These are phyloP conservation scores for Vigna unguiculata DNA, from an alignment of 306 rosid species.

Conservation along the genomic window DNA sequence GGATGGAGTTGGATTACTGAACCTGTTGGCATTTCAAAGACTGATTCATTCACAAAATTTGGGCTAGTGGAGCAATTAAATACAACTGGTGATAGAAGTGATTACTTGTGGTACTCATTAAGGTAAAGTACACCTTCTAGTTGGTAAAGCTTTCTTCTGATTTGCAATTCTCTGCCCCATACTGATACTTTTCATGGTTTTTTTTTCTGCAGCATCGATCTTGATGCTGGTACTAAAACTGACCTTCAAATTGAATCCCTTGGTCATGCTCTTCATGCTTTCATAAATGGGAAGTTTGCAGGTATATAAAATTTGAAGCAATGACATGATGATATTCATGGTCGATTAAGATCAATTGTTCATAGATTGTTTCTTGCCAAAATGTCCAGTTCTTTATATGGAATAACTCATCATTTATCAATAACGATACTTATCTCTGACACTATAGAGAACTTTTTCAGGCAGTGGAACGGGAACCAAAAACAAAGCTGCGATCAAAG, in stretches of 20 bases:
- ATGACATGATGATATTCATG: neutral
- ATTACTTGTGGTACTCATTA: slow-evolving; percentile 89
- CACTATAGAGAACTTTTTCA: slow-evolving; percentile 43
- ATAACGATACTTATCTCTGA: neutral
- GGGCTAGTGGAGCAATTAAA: slow-evolving; percentile 90
- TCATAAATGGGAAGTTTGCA: slow-evolving; percentile 75
- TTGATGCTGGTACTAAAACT: slow-evolving; percentile 58
- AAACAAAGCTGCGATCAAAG: too few species aligned
- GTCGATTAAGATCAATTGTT: neutral
- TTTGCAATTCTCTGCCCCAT: neutral
- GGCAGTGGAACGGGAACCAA: slow-evolving; percentile 73
- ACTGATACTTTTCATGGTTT: slow-evolving; percentile 25
- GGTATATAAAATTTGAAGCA: slow-evolving; percentile 49
- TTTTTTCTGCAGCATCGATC: slow-evolving; percentile 60
- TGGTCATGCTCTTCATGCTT: slow-evolving; percentile 86
- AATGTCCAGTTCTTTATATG: neutral
- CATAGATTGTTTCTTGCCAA: neutral
- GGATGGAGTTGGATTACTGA: slow-evolving; percentile 90
- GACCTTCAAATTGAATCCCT: slow-evolving; percentile 87
- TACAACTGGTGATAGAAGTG: slow-evolving; percentile 90
- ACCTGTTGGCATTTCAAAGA: slow-evolving; percentile 85
- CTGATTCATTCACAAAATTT: slow-evolving; percentile 64
- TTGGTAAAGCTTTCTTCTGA: slow-evolving; percentile 38
- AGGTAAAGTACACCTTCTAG: slow-evolving; percentile 58
- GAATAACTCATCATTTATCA: slow-evolving; percentile 1